Base-by-base conservation (phyloP, 345 rosid genomes). In the Theobroma cacao region DNA sequence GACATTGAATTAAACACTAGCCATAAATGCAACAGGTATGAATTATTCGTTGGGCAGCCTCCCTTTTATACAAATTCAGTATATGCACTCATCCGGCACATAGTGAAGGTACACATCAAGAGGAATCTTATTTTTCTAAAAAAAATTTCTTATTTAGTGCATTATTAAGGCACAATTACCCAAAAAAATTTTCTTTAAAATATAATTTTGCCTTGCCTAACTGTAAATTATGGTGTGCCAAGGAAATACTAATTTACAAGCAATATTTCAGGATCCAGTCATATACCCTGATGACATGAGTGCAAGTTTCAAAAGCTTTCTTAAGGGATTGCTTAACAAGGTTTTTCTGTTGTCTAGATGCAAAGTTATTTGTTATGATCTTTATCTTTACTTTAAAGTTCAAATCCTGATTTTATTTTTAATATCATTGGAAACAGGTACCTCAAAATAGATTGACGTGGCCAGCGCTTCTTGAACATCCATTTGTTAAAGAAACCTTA, bases 11-110 rank as follows among this genome's bases (percentile, higher is more conserved):
- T 65, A 38, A 72, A 52, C 22, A 61, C 62, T 76, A 79, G 50
- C 58, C 30, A 17, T 81, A 70, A 15, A 58, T 62, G 28, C 11
- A 75, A 82, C 89, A 96, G 99, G 90, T 96, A 96, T 82, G 99
- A 94, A 80, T 89, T 96, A 85, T 96, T 84, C 80, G 99, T 96
- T 61, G 99, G 99, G 67, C 98, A 91, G 73, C 99, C 99, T 53
- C 99, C 99, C 53, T 96, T 96, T 87, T 96, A 94, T 87, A 96
- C 97, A 53, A 96, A 94, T 87, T 94, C 99, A 68, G 99, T 96
- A 60, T 96, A 93, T 83, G 98, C 99, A 61, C 96, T 96, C 80
- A 92, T 96, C 79, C 89, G 97, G 74, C 99, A 92, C 80, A 96
- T 96, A 87, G 96, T 96, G 77, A 94, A 92, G 98, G 99, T 96